phyloP scores from a whole-genome alignment of 2,329 filamentous ascomycete species.

The Biscogniauxia mediterranea region DNA sequence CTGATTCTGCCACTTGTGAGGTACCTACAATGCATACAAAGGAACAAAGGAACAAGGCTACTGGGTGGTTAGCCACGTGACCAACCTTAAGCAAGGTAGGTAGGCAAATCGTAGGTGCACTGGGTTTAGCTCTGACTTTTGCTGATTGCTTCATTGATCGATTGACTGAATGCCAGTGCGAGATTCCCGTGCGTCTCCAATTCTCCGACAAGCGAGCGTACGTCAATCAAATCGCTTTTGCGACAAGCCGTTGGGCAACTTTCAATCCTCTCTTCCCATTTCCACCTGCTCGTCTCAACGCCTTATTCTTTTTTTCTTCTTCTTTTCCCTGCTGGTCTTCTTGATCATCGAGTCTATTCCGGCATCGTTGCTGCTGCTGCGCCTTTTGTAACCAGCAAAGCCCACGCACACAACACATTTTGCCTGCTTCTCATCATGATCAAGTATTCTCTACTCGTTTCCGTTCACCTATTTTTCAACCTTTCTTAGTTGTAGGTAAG shows the following conservation, averaged over 20 bases:
- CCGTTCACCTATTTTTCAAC: constrained; percentile 18
- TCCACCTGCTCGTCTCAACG: background rate
- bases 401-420: constrained; percentile 1
- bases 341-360: too few relatives aligned
- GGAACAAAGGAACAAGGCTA: too few relatives aligned
- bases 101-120: too few relatives aligned
- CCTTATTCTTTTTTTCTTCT: too few relatives aligned
- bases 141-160: background rate
- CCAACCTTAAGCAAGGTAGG: too few relatives aligned
- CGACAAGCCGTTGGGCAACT: background rate
- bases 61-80: too few relatives aligned
- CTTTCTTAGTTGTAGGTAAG: constrained; percentile 28
- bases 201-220: background rate
- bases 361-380: too few relatives aligned
- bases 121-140: background rate
- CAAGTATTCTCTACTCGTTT: constrained; percentile 19
- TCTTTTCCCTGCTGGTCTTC: too few relatives aligned
- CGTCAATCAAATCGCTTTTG: background rate
- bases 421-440: constrained; percentile 26
- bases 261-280: background rate
- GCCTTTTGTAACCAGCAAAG: constrained; percentile 2
- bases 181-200: background rate
- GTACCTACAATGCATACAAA: too few relatives aligned
- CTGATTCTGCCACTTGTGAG: too few relatives aligned
- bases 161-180: background rate